Base-by-base conservation (phyloP, 1,284 basidiomycete genomes). In the Malassezia psittaci region DNA sequence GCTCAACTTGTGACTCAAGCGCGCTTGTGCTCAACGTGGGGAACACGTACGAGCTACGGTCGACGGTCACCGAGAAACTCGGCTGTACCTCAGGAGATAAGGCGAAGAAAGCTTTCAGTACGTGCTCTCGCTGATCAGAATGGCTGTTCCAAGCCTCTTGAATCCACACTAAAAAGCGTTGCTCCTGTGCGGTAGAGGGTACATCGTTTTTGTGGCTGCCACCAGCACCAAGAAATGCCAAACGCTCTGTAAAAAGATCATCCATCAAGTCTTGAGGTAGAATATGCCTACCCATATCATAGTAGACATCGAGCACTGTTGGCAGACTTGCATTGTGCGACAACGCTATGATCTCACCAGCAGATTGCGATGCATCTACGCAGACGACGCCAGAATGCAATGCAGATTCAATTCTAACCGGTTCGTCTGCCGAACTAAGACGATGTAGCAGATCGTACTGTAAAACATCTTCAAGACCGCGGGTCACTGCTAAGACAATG, bases 401-500 rank as follows among this genome's bases (percentile, higher is more conserved):
- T 57, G 64, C 65, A 1, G 66, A 59, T 8, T 48, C 29, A 10
- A 52, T 33, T 24, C 41, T 48, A 2, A 48, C 15, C 3, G 35
- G 16, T 3, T 19, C 10, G 21, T 47, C 45, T 8, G 24, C n/a
- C 7, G 24, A 7, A 10, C 16, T 21, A 12, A 66, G 50, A 13
- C 63, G 61, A 32, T 59, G 63, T 2, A 62, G 40, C 12, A 69
- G 49, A 19, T 72, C 68, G n/a, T 59, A 57, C 38, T 63, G 65
- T 0, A 61, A 64, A 43, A 66, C 67, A 47, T 71, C 69, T 52
- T 71, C 68, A 4, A 69, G 61, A 5, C 69, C 69, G 16, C 66
- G 43, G 12, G 54, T 46, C 8, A 61, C 54, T 15, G 63, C 62
- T 9, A 65, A 37, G 11, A 40, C 13, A 13, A 56, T 29, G 5